These are phyloP conservation scores for Nicotiana obtusifolia DNA, from an alignment of 257 asterid species.

Conservation along the genomic window DNA sequence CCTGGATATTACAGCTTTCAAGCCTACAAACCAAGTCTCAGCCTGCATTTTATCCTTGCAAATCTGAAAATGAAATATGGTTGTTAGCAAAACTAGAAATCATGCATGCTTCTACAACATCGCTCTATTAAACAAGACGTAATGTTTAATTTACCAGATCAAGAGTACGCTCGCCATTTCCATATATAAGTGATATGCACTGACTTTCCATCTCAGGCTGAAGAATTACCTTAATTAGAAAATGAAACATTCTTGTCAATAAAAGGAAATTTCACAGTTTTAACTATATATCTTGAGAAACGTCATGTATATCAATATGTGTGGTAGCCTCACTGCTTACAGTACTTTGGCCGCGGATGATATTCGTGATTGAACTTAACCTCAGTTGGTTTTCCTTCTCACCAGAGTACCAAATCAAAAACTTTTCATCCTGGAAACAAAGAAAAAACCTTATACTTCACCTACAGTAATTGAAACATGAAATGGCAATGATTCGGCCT, in stretches of 20 bases:
- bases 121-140: background rate
- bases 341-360: slow-evolving; percentile 31
- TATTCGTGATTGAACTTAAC: slow-evolving; percentile 30
- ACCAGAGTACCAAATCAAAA: slow-evolving; percentile 43
- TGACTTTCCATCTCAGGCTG: slow-evolving; percentile 41
- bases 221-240: background rate
- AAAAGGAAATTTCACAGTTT: background rate
- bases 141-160: slow-evolving; percentile 30
- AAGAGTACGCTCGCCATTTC: slow-evolving; percentile 35
- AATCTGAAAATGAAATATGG: slow-evolving; percentile 20
- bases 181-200: slow-evolving; percentile 38
- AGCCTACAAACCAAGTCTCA: slow-evolving; percentile 43
- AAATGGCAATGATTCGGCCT: background rate
- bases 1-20: slow-evolving; percentile 36
- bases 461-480: background rate
- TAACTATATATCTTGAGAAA: background rate
- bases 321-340: slow-evolving; percentile 23
- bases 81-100: background rate
- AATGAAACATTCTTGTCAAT: background rate
- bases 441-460: background rate
- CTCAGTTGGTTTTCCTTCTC: slow-evolving; percentile 42
- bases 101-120: background rate
- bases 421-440: slow-evolving; percentile 42
- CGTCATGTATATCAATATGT: background rate
- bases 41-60: slow-evolving; percentile 51